Evolutionary conservation across 805 yeast genomes (phyloP).

Genomic region (Pichia exigua): DNA sequence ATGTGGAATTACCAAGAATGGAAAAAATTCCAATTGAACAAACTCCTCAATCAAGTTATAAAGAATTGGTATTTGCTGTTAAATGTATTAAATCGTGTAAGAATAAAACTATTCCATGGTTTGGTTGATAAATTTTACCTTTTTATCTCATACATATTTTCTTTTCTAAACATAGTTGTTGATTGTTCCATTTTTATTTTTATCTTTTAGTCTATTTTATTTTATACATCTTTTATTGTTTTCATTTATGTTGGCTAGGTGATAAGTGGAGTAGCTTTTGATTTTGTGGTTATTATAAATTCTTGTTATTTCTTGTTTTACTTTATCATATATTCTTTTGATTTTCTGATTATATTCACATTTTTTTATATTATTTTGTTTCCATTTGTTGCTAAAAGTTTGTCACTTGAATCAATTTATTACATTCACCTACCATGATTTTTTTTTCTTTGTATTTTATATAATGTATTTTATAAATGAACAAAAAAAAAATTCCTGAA

Average conservation of each 20-base stretch:
- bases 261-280: not conserved
- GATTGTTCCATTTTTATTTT: not conserved
- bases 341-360: not conserved
- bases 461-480: not conserved
- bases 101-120: conserved; percentile 8
- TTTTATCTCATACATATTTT: not conserved
- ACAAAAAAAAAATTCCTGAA: not conserved
- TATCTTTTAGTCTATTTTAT: not conserved
- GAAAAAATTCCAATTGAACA: conserved; percentile 1
- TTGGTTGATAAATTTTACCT: conserved; percentile 2
- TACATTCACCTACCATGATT: not conserved
- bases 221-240: too few species aligned
- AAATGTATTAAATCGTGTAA: conserved; percentile 23
- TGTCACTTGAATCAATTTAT: not conserved
- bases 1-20: not conserved
- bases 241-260: not conserved
- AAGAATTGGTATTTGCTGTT: conserved; percentile 22
- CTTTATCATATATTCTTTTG: too few species aligned
- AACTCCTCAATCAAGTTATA: conserved; percentile 11
- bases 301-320: not conserved
- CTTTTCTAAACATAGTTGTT: not conserved
- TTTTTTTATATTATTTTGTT: too few species aligned
- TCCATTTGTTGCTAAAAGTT: not conserved
- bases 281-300: not conserved
- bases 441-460: not conserved